phyloP scores from a whole-genome alignment of 768 basidiomycete genomes.

The Rhizopogon vesiculosus region DNA sequence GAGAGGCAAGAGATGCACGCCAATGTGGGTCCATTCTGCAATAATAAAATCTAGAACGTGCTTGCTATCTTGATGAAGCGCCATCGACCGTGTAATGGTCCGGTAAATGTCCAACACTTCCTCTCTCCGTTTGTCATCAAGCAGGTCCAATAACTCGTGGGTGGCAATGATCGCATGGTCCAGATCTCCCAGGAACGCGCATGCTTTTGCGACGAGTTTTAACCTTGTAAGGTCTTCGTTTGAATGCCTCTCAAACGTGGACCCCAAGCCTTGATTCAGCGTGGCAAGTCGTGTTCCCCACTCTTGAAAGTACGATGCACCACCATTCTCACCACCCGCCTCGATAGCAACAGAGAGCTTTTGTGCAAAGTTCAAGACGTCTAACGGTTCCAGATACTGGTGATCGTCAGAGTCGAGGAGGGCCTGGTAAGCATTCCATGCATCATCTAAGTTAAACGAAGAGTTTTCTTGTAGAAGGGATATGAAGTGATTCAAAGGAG shows the following conservation, averaged over 20 bases:
- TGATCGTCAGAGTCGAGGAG: neutral
- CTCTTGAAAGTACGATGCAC: constrained; percentile 17
- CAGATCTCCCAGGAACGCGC: constrained; percentile 34
- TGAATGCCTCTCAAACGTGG: constrained; percentile 16
- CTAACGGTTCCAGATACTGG: constrained; percentile 8
- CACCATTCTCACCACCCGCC: constrained; percentile 9
- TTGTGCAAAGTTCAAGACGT: constrained; percentile 23
- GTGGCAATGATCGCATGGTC: constrained; percentile 27
- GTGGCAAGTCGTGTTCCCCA: constrained; percentile 36
- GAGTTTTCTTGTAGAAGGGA: constrained; percentile 11
- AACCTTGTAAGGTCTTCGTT: constrained; percentile 12
- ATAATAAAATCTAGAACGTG: constrained; percentile 36
- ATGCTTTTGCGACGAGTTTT: constrained; percentile 27
- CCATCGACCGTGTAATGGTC: constrained; percentile 32
- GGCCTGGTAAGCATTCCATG: constrained; percentile 36
- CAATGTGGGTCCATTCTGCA: constrained; percentile 31
- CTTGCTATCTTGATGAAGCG: constrained; percentile 25
- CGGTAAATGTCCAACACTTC: constrained; percentile 30
- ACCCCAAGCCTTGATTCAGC: constrained; percentile 25
- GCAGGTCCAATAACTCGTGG: constrained; percentile 18
- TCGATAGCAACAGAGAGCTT: constrained; percentile 13
- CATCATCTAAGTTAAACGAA: constrained; percentile 31
- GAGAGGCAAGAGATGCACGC: neutral
- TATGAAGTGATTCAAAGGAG: constrained; percentile 9
- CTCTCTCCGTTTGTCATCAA: constrained; percentile 16